Percentiles rank a stretch among this genome's conserved stretches.
Conservation (phyloP, 1,284 basidiomycete genomes). For the Cronartium quercuum region DNA sequence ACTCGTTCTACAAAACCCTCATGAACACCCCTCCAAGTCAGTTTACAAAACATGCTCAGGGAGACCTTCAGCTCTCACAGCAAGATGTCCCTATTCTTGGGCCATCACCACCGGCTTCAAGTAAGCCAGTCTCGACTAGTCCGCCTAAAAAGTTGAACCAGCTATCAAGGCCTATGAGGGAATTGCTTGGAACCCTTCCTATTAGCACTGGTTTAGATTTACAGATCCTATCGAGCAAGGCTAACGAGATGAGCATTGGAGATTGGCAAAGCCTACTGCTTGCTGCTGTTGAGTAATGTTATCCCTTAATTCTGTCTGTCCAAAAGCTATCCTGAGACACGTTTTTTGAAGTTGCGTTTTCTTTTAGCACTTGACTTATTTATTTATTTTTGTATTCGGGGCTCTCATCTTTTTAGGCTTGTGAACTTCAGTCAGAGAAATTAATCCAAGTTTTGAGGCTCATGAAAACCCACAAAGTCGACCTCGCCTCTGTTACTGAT, state of each 20-base stretch:
- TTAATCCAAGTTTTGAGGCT: not conserved
- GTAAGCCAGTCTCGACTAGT: no score
- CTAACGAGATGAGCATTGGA: not conserved
- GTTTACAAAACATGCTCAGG: not conserved
- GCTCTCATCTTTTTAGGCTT: not conserved
- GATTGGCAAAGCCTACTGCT: not conserved
- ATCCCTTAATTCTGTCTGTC: no score
- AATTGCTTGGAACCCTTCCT: no score
- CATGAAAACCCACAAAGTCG: not conserved
- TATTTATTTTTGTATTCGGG: no score
- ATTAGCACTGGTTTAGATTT: no score
- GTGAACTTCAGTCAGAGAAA: not conserved
- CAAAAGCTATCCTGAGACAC: no score
- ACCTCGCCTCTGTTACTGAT: not conserved
- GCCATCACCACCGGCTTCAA: no score
- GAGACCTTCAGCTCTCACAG: not conserved
- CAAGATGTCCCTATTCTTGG: not conserved
- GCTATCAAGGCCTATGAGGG: no score
- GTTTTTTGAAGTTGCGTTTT: no score
- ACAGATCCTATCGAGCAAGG: not conserved
- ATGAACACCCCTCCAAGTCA: conserved; percentile 3
- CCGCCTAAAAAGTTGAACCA: no score
- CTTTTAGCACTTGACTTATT: no score
- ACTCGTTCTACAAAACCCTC: conserved; percentile 21
- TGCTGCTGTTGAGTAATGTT: not conserved